Conservation (phyloP, 495 filamentous ascomycete species). For the Platismatia glauca region DNA sequence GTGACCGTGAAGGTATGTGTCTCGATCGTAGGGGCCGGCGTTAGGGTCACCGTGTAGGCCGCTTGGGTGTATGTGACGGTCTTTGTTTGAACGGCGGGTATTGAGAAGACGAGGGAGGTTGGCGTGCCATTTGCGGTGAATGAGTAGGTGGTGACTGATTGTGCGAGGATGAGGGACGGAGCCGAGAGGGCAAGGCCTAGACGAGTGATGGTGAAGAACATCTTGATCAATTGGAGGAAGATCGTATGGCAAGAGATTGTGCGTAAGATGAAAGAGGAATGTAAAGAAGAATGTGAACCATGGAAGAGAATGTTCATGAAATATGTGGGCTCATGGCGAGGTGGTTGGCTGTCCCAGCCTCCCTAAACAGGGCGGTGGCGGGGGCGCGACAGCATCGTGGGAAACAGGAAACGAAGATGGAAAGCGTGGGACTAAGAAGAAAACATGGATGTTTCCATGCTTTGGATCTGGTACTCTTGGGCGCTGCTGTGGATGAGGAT, state of each 20-base stretch:
- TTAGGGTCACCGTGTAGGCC: conserved; percentile 14
- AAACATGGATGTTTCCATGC: conserved; percentile 1
- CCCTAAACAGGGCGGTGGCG: conserved; percentile 9
- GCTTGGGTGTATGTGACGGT: conserved; percentile 19
- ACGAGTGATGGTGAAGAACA: conserved; percentile 20
- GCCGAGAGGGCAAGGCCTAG: conserved; percentile 15
- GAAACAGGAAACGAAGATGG: not conserved
- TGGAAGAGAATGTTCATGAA: conserved; percentile 4
- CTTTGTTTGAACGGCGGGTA: conserved; percentile 14
- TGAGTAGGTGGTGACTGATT: conserved; percentile 15
- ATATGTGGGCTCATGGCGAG: conserved; percentile 11
- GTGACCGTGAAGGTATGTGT: conserved; percentile 20
- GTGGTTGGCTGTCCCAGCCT: conserved; percentile 18
- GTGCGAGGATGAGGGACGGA: conserved; percentile 17
- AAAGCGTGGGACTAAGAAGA: not conserved
- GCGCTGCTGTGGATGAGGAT: no score
- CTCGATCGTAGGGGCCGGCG: conserved; percentile 8
- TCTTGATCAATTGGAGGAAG: conserved; percentile 3
- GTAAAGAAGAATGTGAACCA: not conserved
- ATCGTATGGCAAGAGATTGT: not conserved
- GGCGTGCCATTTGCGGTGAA: conserved; percentile 16
- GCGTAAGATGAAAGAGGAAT: conserved; percentile 12
- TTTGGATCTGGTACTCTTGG: not conserved
- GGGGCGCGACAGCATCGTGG: conserved; percentile 1
- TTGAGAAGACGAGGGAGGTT: conserved; percentile 11